These are phyloP conservation scores for Teratosphaeria gauchensis DNA, from an alignment of 2,329 filamentous ascomycete species.

Conservation along the genomic window DNA sequence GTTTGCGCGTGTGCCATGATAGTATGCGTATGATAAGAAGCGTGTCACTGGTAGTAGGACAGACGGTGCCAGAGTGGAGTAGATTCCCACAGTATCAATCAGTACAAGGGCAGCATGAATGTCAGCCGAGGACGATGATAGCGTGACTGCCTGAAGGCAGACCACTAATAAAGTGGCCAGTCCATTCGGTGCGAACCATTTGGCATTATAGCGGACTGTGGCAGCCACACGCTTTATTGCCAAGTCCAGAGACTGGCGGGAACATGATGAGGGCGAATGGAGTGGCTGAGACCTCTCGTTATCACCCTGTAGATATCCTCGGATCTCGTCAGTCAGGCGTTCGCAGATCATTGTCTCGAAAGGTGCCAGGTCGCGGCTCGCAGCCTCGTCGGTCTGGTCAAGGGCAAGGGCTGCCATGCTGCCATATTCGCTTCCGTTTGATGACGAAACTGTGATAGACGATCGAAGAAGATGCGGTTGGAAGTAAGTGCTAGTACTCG, in stretches of 20 bases:
- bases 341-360: constrained; percentile 19
- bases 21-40: constrained; percentile 23
- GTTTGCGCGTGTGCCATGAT: constrained; percentile 21
- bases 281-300: background rate
- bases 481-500: background rate
- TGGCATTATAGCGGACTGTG: constrained; percentile 21
- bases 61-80: constrained; percentile 15
- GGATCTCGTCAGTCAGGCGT: constrained; percentile 13
- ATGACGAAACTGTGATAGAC: constrained; percentile 1
- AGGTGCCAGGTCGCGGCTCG: constrained; percentile 14
- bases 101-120: constrained; percentile 19
- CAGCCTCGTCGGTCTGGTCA: background rate
- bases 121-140: constrained; percentile 20
- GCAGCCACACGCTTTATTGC: constrained; percentile 16
- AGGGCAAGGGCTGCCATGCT: constrained; percentile 2
- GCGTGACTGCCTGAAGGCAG: constrained; percentile 16
- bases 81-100: constrained; percentile 21
- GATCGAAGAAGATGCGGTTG: background rate
- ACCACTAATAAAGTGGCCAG: constrained; percentile 14
- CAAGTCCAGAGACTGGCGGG: constrained; percentile 6
- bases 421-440: constrained; percentile 3
- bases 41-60: constrained; percentile 12
- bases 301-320: background rate
- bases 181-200: constrained; percentile 21
- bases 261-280: background rate